These are phyloP conservation scores for Hymenoscyphus salicellus DNA, from an alignment of 2,329 filamentous ascomycete species.

Conservation along the genomic window DNA sequence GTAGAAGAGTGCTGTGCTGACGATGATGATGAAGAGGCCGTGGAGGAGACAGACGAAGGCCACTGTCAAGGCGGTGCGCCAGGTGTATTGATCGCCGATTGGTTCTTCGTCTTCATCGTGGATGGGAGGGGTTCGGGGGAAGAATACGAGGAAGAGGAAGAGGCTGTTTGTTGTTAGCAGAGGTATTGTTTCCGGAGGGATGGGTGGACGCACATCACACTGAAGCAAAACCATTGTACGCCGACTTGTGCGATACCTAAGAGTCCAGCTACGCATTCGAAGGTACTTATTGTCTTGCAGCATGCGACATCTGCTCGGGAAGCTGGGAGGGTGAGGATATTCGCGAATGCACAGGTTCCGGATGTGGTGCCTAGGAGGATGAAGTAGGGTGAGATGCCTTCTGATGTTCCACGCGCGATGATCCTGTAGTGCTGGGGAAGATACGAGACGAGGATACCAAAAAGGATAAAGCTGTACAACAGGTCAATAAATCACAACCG, in stretches of 20 bases:
- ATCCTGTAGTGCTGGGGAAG: slow-evolving; percentile 93
- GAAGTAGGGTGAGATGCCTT: slow-evolving; percentile 94
- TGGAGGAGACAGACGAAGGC: slow-evolving; percentile 71
- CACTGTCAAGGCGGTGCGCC: slow-evolving; percentile 76
- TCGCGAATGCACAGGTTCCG: slow-evolving; percentile 82
- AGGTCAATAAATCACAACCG: slow-evolving; percentile 5
- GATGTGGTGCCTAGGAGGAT: slow-evolving; percentile 91
- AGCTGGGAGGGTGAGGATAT: slow-evolving; percentile 83
- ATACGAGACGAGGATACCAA: slow-evolving; percentile 90
- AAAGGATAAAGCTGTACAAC: slow-evolving; percentile 59
- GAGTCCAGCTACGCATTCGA: slow-evolving; percentile 81
- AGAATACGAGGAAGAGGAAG: slow-evolving; percentile 91
- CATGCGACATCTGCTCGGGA: slow-evolving; percentile 81
- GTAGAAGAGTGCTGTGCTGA: slow-evolving; percentile 66
- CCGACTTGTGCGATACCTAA: slow-evolving; percentile 89
- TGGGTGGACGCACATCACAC: slow-evolving; percentile 67
- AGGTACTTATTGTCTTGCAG: slow-evolving; percentile 74
- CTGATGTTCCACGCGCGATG: slow-evolving; percentile 77
- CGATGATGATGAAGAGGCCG: slow-evolving; percentile 64
- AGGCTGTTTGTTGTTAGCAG: slow-evolving; percentile 56
- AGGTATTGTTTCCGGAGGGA: background rate
- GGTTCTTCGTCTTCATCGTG: slow-evolving; percentile 28
- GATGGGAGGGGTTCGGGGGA: slow-evolving; percentile 60
- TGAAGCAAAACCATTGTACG: slow-evolving; percentile 88
- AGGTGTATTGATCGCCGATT: slow-evolving; percentile 56